Conservation (phyloP, 2,329 filamentous ascomycete genomes). For the Colletotrichum neosansevieriae region DNA sequence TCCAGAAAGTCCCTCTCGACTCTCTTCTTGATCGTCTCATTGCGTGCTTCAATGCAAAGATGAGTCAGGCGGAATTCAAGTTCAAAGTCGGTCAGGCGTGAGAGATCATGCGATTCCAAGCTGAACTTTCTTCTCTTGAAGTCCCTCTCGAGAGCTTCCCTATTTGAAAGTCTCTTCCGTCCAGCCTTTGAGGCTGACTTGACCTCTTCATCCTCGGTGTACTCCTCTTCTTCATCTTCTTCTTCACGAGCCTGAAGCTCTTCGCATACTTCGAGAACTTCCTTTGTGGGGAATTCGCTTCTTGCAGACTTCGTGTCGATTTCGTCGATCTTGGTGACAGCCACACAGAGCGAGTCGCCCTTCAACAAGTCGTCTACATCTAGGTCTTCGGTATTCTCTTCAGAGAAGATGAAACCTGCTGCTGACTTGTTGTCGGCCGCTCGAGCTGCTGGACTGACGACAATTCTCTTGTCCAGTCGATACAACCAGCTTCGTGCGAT, state of each 20-base stretch:
- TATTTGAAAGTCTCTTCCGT: not conserved
- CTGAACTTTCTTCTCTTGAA: too few relatives aligned
- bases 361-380: slow-evolving; percentile 38
- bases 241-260: not conserved
- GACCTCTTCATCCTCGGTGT: not conserved
- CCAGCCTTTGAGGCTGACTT: not conserved
- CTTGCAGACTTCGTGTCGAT: slow-evolving; percentile 28
- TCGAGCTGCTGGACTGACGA: slow-evolving; percentile 33
- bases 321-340: slow-evolving; percentile 39
- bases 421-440: slow-evolving; percentile 42
- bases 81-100: not conserved
- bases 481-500: slow-evolving; percentile 19
- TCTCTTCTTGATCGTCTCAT: not conserved
- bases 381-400: slow-evolving; percentile 32
- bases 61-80: slow-evolving; percentile 7
- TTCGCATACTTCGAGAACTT: not conserved
- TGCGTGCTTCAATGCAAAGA: slow-evolving; percentile 38
- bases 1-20: slow-evolving; percentile 17
- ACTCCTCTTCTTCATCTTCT: not conserved
- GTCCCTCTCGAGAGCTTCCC: too few relatives aligned
- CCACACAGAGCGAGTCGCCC: slow-evolving; percentile 28
- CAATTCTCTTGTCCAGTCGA: slow-evolving; percentile 33
- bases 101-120: too few relatives aligned
- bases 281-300: slow-evolving; percentile 11
- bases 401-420: slow-evolving; percentile 30